These are phyloP conservation scores for Phaffomyces opuntiae DNA, from an alignment of 805 yeast genomes.

Conservation along the genomic window DNA sequence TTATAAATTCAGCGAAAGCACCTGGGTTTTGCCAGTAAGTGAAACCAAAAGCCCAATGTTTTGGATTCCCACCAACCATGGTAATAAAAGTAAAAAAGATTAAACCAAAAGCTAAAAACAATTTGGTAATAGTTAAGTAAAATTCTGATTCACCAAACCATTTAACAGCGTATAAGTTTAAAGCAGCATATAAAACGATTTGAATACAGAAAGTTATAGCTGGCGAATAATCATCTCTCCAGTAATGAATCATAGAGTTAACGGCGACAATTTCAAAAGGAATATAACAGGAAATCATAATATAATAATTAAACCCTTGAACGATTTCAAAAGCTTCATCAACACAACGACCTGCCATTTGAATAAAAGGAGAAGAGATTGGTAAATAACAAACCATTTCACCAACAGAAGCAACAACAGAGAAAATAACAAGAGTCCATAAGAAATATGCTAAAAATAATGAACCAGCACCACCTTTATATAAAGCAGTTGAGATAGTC, in stretches of 20 bases:
- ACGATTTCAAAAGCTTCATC: constrained; percentile 64
- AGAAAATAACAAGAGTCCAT: constrained; percentile 60
- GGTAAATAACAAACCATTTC: constrained; percentile 72
- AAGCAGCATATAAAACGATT: constrained; percentile 49
- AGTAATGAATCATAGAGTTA: constrained; percentile 64
- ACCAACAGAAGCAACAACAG: constrained; percentile 61
- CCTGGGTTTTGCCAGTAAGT: constrained; percentile 40
- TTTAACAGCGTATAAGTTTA: constrained; percentile 64
- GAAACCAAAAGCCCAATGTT: constrained; percentile 52
- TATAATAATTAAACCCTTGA: constrained; percentile 71
- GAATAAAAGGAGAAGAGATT: constrained; percentile 63
- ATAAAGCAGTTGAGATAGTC: constrained; percentile 38
- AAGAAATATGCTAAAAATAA: constrained; percentile 51
- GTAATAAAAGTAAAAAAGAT: constrained; percentile 65
- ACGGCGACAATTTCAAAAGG: constrained; percentile 79
- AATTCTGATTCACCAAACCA: constrained; percentile 78
- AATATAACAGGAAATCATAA: constrained; percentile 62
- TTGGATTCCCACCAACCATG: constrained; percentile 82
- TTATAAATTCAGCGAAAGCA: constrained; percentile 48
- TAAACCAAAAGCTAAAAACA: constrained; percentile 61
- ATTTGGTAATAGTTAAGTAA: constrained; percentile 63
- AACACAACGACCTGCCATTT: constrained; percentile 65
- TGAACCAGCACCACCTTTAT: constrained; percentile 62
- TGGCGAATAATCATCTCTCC: constrained; percentile 69
- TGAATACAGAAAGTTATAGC: constrained; percentile 63